A percentile compares a stretch with the other conserved stretches of the same genome.
phyloP scores from a whole-genome alignment of 768 basidiomycete genomes.

The Hygrophoropsis aurantiaca region DNA sequence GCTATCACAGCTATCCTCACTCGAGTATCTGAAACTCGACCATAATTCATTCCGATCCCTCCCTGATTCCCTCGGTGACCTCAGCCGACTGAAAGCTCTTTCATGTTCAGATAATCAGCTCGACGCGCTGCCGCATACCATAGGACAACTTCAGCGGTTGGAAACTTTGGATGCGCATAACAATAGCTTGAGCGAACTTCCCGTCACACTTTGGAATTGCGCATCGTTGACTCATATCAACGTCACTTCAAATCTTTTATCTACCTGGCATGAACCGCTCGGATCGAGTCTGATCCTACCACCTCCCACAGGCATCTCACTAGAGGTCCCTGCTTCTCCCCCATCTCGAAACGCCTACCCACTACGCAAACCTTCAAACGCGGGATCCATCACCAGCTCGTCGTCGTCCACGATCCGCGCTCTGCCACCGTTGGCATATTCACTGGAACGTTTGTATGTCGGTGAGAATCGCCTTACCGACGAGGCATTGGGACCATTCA shows the following conservation, averaged over 20 bases:
- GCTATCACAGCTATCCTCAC: constrained; percentile 68
- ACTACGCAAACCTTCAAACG: constrained; percentile 34
- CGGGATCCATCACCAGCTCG: constrained; percentile 27
- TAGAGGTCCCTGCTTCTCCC: constrained; percentile 18
- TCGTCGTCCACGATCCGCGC: constrained; percentile 19
- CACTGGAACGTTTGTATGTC: constrained; percentile 77
- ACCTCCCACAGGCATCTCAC: constrained; percentile 16
- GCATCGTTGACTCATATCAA: constrained; percentile 71
- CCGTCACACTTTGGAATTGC: constrained; percentile 82
- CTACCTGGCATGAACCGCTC: constrained; percentile 68
- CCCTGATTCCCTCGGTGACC: constrained; percentile 79
- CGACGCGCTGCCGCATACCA: constrained; percentile 66
- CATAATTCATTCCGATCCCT: constrained; percentile 85
- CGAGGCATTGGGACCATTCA: constrained; percentile 72
- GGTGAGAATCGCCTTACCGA: constrained; percentile 89
- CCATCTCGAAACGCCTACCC: constrained; percentile 16
- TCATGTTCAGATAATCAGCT: constrained; percentile 93
- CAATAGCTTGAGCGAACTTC: constrained; percentile 80
- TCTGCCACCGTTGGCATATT: constrained; percentile 62
- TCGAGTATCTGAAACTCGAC: constrained; percentile 73
- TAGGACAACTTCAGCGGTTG: constrained; percentile 76
- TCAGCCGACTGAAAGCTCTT: constrained; percentile 67
- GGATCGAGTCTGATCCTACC: constrained; percentile 28
- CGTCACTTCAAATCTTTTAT: constrained; percentile 83
- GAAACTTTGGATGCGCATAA: constrained; percentile 84